Base-by-base conservation (phyloP, 306 rosid genomes). In the Ceratonia siliqua region DNA sequence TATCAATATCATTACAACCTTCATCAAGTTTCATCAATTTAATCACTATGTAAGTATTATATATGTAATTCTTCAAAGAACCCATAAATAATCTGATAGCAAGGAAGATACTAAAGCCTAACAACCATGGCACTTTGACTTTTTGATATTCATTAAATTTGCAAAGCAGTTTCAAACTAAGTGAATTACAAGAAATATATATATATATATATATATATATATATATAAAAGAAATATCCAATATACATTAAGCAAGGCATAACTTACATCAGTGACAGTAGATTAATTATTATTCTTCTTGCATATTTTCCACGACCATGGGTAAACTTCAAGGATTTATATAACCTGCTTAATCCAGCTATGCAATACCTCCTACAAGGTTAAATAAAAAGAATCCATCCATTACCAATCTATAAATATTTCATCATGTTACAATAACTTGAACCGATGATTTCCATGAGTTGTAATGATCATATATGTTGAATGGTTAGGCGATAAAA, bases 281-380 rank as follows among this genome's bases (percentile, higher is more conserved):
- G 96, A 73, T 76, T 91, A n/a, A 89, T 83, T 58, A 95, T 75
- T 73, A 85, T 33, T 77, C 87, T 85, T 70, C 84, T 84, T 45
- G 90, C 39, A 79, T 90, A 92, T 62, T 89, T 95, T 21, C 99
- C 99, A 33, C 99, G 99, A 66, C 99, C 99, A 78, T 95, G 99
- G 54, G 98, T 92, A 79, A 95, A 90, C 88, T 92, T 95, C 88
- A 95, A 78, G 14, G 99, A 95, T 70, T 90, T 95, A 52, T 92
- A 95, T 69, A 95, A 81, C 82, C 98, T 88, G 85, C 98, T 91
- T 83, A 94, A 79, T 39, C 98, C 85, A 61, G 98, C 98, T 1
- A 97, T 81, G 82, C 98, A 94, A 68, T 94, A 94, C 87, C 95
- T 90, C 94, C 98, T 94, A 62, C 73, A 17, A 54, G 65, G 18